These are phyloP conservation scores for Teratosphaeria zuluensis DNA, from an alignment of 2,329 filamentous ascomycete species.

Conservation along the genomic window DNA sequence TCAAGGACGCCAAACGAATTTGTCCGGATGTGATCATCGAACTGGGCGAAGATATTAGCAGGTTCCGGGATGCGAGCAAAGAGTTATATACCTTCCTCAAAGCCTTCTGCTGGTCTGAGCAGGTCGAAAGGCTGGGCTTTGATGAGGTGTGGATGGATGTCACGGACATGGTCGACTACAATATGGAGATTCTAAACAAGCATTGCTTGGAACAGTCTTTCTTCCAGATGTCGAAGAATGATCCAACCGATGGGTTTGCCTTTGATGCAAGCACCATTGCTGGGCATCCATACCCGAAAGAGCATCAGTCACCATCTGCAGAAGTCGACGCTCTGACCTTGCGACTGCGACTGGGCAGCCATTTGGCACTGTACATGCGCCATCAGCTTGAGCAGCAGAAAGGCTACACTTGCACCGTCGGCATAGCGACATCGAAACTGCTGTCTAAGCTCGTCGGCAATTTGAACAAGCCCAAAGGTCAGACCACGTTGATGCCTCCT, in stretches of 20 bases:
- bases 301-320: conserved; percentile 3
- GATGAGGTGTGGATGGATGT: conserved; percentile 83
- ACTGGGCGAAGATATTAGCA: conserved; percentile 75
- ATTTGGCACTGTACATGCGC: conserved; percentile 68
- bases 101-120: conserved; percentile 65
- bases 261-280: conserved; percentile 63
- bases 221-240: conserved; percentile 63
- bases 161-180: conserved; percentile 78
- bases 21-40: conserved; percentile 81
- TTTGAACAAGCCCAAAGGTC: conserved; percentile 74
- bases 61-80: conserved; percentile 81
- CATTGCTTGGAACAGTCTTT: conserved; percentile 59
- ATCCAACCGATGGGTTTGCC: conserved; percentile 70
- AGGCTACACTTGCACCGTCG: conserved; percentile 80
- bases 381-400: conserved; percentile 61
- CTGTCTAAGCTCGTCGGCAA: conserved; percentile 77
- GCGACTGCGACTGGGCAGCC: conserved; percentile 66
- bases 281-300: conserved; percentile 51
- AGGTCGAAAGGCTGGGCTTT: conserved; percentile 74
- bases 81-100: conserved; percentile 63
- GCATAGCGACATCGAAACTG: conserved; percentile 78
- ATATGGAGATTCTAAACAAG: conserved; percentile 59
- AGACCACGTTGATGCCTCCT: conserved; percentile 71
- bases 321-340: conserved; percentile 25
- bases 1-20: conserved; percentile 66